These are phyloP conservation scores for Fusarium falciforme DNA, from an alignment of 2,329 filamentous ascomycete species.

Conservation along the genomic window DNA sequence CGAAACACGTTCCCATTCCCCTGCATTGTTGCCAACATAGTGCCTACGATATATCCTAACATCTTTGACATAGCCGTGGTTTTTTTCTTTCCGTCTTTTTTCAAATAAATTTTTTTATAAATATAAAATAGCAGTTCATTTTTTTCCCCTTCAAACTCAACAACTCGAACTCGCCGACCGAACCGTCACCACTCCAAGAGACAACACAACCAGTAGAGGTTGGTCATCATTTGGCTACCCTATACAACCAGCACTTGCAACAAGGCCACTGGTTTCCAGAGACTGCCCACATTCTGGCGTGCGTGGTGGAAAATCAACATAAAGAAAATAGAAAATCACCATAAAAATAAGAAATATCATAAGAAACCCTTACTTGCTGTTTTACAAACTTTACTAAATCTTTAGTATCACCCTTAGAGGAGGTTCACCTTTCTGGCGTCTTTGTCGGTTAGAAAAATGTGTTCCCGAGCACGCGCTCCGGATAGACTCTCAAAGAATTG, in stretches of 20 bases:
- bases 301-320: not conserved
- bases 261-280: not conserved
- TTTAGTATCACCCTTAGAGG: not conserved
- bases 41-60: no score
- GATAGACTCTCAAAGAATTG: not conserved
- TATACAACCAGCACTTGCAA: not conserved
- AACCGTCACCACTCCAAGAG: not conserved
- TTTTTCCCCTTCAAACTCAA: not conserved
- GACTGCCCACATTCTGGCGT: not conserved
- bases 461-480: not conserved
- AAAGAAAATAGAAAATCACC: not conserved
- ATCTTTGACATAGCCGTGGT: no score
- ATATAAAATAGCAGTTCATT: no score
- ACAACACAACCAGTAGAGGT: no score
- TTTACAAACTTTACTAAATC: not conserved
- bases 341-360: not conserved
- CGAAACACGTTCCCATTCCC: no score
- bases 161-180: not conserved
- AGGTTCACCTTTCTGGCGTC: not conserved
- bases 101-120: no score
- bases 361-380: rapidly evolving
- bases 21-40: no score
- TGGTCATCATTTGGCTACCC: not conserved
- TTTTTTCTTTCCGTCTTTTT: no score
- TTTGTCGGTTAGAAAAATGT: not conserved